Percentiles rank a stretch among this genome's conserved stretches.
These are phyloP conservation scores for Maudiozyma serrabonitensis DNA, from an alignment of 805 yeast species.

Conservation along the genomic window DNA sequence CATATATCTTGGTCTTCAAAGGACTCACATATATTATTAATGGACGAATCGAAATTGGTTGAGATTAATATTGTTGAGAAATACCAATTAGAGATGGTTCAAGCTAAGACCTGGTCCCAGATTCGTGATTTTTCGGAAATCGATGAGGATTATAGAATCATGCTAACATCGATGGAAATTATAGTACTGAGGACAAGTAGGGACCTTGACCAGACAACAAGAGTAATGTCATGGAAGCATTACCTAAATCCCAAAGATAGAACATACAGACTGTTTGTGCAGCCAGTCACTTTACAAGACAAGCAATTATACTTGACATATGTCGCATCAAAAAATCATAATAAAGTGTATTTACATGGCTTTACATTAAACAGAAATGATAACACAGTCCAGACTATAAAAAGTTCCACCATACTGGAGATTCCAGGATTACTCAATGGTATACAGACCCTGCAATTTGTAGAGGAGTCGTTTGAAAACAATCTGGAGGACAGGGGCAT, in stretches of 20 bases:
- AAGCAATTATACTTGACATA: slow-evolving; percentile 8
- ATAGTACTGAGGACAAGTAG: slow-evolving; percentile 37
- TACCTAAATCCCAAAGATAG: slow-evolving; percentile 45
- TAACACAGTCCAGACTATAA: slow-evolving; percentile 9
- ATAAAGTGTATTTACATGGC: slow-evolving; percentile 14
- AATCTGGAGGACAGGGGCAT: not conserved
- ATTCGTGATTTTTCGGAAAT: slow-evolving; percentile 36
- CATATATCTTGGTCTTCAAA: slow-evolving; percentile 38
- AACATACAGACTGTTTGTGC: slow-evolving; percentile 35
- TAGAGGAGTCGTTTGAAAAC: slow-evolving; percentile 1
- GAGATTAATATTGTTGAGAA: slow-evolving; percentile 26
- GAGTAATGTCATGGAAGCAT: slow-evolving; percentile 68
- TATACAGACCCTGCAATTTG: slow-evolving; percentile 4
- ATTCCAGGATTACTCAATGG: slow-evolving; percentile 10
- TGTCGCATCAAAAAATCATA: slow-evolving; percentile 14
- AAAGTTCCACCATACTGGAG: slow-evolving; percentile 11
- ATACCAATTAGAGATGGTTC: slow-evolving; percentile 31
- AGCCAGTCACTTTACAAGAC: slow-evolving; percentile 10
- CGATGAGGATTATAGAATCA: slow-evolving; percentile 33
- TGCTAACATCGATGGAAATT: slow-evolving; percentile 60
- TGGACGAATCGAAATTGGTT: slow-evolving; percentile 37
- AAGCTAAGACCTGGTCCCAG: slow-evolving; percentile 46
- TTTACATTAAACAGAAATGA: slow-evolving; percentile 3
- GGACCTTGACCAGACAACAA: slow-evolving; percentile 28
- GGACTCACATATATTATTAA: slow-evolving; percentile 23